Conservation (phyloP, 257 asterid genomes). For the Forsythia viridissima region DNA sequence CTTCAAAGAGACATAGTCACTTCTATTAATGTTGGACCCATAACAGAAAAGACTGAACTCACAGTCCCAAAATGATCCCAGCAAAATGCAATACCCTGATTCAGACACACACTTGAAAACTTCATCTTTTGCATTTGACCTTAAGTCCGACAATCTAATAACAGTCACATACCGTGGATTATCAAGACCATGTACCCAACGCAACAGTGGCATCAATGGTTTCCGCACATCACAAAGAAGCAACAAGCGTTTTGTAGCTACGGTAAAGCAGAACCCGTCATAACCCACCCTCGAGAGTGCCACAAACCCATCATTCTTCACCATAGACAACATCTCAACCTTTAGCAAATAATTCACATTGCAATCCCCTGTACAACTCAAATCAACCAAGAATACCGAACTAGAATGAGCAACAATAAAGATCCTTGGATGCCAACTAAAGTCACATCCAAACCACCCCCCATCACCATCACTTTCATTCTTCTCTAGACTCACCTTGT, state of each 20-base stretch:
- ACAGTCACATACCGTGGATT: slow-evolving; percentile 56
- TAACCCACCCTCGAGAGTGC: slow-evolving; percentile 54
- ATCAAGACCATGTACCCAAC: slow-evolving; percentile 60
- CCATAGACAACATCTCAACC: slow-evolving; percentile 45
- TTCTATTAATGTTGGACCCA: slow-evolving; percentile 48
- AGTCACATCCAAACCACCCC: slow-evolving; percentile 64
- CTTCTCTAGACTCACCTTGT: slow-evolving; percentile 28
- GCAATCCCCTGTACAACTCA: slow-evolving; percentile 38
- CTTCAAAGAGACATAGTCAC: slow-evolving; percentile 33
- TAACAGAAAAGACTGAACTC: slow-evolving; percentile 65
- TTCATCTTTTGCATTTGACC: slow-evolving; percentile 43
- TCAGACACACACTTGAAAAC: slow-evolving; percentile 56
- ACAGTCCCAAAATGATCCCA: slow-evolving; percentile 84
- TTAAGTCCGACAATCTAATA: slow-evolving; percentile 57
- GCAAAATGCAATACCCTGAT: slow-evolving; percentile 69
- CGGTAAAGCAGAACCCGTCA: slow-evolving; percentile 51
- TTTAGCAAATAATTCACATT: slow-evolving; percentile 51
- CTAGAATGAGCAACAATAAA: slow-evolving; percentile 53
- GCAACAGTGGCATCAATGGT: slow-evolving; percentile 53
- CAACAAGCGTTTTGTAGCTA: slow-evolving; percentile 48
- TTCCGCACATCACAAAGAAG: slow-evolving; percentile 71
- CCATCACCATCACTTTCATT: slow-evolving; percentile 24
- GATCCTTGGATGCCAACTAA: slow-evolving; percentile 75
- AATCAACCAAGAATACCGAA: slow-evolving; percentile 64
- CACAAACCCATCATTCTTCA: slow-evolving; percentile 51